A percentile compares a stretch with the other conserved stretches of the same genome.
Conservation (phyloP, 176 grass and related monocot genomes). For the Raddia guianensis region DNA sequence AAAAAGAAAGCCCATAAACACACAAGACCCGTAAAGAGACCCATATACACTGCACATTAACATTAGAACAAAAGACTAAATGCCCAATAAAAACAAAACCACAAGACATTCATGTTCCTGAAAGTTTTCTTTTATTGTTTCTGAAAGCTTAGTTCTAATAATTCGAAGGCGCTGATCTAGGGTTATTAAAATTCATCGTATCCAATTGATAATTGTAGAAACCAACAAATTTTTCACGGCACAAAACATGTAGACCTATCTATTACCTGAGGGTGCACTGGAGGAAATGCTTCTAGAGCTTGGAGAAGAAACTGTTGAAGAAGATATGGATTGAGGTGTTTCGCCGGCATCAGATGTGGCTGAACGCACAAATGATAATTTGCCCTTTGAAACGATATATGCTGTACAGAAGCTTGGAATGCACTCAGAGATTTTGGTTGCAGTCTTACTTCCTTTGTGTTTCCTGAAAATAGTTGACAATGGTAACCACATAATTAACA, state of each 20-base stretch:
- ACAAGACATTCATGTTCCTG: neutral
- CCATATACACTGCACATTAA: too few species aligned
- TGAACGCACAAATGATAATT: slow-evolving; percentile 69
- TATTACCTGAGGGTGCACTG: slow-evolving; percentile 58
- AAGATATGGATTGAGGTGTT: slow-evolving; percentile 35
- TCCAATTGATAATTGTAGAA: slow-evolving; percentile 14
- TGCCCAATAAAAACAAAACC: neutral
- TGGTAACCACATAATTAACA: neutral
- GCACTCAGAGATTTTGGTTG: slow-evolving; percentile 70
- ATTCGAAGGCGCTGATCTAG: neutral
- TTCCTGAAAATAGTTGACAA: slow-evolving; percentile 51
- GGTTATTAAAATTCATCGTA: neutral
- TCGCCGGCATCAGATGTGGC: slow-evolving; percentile 47
- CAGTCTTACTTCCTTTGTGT: slow-evolving; percentile 61
- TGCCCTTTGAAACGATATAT: slow-evolving; percentile 75
- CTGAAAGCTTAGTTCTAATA: neutral
- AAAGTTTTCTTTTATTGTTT: neutral
- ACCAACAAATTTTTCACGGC: slow-evolving; percentile 23
- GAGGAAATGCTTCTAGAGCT: slow-evolving; percentile 59
- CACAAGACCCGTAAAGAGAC: too few species aligned
- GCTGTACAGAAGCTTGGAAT: slow-evolving; percentile 82
- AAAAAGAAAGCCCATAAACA: too few species aligned
- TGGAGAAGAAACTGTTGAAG: slow-evolving; percentile 61
- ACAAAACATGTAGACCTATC: slow-evolving; percentile 4
- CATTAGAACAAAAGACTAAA: slow-evolving; percentile 21